Evolutionary conservation across 75 land plant species (phyloP), one percentile per base, ranked within the genome.

Genomic region (Pinus taeda): DNA sequence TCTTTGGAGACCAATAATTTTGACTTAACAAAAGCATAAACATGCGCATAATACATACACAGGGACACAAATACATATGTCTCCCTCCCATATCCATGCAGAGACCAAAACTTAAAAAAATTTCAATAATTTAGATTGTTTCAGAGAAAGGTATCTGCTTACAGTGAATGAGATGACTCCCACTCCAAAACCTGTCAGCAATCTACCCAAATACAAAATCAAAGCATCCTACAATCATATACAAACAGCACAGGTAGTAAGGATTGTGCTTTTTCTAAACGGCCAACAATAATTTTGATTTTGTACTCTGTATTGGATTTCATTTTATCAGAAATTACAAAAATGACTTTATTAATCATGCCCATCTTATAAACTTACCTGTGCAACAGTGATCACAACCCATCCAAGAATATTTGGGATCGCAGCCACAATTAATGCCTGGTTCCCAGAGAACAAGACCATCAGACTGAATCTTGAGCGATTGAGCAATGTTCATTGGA

Each of bases 151-250:
- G 55, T 17, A 33, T 30, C 67, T 30, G 17, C 79, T 80, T 81
- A 95, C 98, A 74, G 95, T 89, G 69, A 93, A 95, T n/a, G 98
- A 95, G n/a, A 95, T 93, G 14, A 95, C 82, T 33, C 98, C 95
- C 49, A 89, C 98, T 59, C 98, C 98, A 83, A 95, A 89, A 37
- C 98, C 95, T 59, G 86, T 90, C 63, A 95, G 75, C 71, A 91
- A 66, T 57, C 98, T 84, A 73, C 95, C 98, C 85, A 90, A 77
- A 81, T 87, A 87, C 59, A 95, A 65, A 71, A 83, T 80, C 6
- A 88, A 85, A 13, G 87, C 62, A 64, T 84, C 91, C 98, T 95
- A 61, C 60, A 79, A n/a, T 61, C 22, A 20, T 18, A 60, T 49
- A 49, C 1, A 9, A 49, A 49, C 55, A 49, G 12, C 55, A 49